Base-by-base conservation (phyloP, 2,329 filamentous ascomycete species). In the Nannizziopsis arthrosporioides region DNA sequence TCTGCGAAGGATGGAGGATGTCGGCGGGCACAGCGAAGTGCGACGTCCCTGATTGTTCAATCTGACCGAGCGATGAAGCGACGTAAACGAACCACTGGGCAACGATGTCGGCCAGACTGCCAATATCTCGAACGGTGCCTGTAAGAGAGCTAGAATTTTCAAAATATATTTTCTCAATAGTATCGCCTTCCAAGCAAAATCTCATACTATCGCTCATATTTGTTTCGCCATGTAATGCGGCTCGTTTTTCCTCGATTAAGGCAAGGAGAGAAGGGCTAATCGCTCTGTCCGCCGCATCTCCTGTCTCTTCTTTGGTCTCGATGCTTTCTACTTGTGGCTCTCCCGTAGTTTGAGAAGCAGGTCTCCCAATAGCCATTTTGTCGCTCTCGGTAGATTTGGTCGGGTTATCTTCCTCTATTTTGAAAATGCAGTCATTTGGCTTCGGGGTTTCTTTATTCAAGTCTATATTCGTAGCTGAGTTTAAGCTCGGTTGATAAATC, bases 41-140 rank as follows among this genome's bases (percentile, higher is more conserved):
- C 56, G 57, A 60, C 1, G 58, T 43, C 3, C 53, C 55, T 12
- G 50, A 52, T 22, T 49, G 51, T 27, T 53, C 46, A 2, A 44
- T 50, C 43, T 55, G 55, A 14, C 45, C 44, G 15, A 60, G 45
- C 2, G 59, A 53, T 4, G 59, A 59, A 12, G 58, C 54, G 18
- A 51, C 50, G 34, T 53, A 57, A 36, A 57, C 55, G 40, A 61
- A 61, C 59, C 59, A 61, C 12, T 57, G 50, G n/a, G 41, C 51
- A 3, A 53, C 52, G 11, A 50, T 43, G 15, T 56, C 54, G 4
- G 48, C 46, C 6, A 47, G 11, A 41, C 32, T 44, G 7, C 34
- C 18, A 9, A 57, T 52, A 12, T 52, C 48, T 31, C 40, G 48
- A 7, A 40, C 47, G 8, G 52, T 53, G 1, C 57, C 56, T 1